A percentile compares a stretch with the other conserved stretches of the same genome.
phyloP scores from a whole-genome alignment of 805 yeast species.

The Wickerhamiella spandovensis region DNA sequence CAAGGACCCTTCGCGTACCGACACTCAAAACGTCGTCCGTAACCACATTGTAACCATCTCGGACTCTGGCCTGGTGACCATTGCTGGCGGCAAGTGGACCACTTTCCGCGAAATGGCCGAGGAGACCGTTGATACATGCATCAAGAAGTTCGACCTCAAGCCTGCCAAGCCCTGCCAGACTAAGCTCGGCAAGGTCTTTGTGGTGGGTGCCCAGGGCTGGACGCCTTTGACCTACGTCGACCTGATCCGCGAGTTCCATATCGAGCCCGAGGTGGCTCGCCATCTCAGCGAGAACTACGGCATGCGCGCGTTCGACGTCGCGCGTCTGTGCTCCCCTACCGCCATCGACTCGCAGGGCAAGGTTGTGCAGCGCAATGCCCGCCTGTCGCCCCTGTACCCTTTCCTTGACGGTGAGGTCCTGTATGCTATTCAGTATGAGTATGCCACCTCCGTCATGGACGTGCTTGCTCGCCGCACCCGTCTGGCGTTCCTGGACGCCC shows the following conservation, averaged over 20 bases:
- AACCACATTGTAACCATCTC: constrained; percentile 69
- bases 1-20: constrained; percentile 46
- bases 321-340: constrained; percentile 39
- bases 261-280: constrained; percentile 62
- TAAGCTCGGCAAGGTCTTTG: constrained; percentile 30
- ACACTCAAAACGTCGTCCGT: constrained; percentile 84
- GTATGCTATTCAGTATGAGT: constrained; percentile 71
- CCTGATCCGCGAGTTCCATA: constrained; percentile 61
- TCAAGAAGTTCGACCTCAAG: constrained; percentile 33
- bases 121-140: constrained; percentile 70
- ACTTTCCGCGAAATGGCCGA: constrained; percentile 97
- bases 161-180: constrained; percentile 39
- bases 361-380: constrained; percentile 33
- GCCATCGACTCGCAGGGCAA: constrained; percentile 23
- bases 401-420: constrained; percentile 75
- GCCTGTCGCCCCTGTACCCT: constrained; percentile 39
- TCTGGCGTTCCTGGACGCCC: constrained; percentile 80
- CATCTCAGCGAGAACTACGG: constrained; percentile 85
- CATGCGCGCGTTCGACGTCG: constrained; percentile 57
- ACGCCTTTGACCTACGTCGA: constrained; percentile 61
- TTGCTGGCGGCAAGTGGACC: constrained; percentile 97
- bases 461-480: constrained; percentile 88
- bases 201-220: constrained; percentile 75
- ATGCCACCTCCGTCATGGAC: constrained; percentile 77
- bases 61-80: constrained; percentile 66